A percentile compares a stretch with the other conserved stretches of the same genome.
Evolutionary conservation across 805 yeast genomes (phyloP).

Genomic region (Lipomyces kockii): DNA sequence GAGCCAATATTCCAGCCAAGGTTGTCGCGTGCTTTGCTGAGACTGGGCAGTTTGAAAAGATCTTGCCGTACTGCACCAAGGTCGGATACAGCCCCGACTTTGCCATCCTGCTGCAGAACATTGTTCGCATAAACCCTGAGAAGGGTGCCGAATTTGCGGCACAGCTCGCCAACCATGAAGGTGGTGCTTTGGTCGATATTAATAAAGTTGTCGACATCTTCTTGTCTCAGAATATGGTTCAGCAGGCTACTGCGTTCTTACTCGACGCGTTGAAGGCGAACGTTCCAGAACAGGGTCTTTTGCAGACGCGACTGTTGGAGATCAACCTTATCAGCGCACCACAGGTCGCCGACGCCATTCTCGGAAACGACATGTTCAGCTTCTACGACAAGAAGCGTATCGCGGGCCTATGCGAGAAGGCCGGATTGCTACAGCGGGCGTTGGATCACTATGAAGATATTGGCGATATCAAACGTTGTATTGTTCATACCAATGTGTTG

Average conservation of each 20-base stretch:
- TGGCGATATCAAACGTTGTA: constrained; percentile 92
- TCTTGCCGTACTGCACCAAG: constrained; percentile 89
- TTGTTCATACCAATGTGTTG: constrained; percentile 80
- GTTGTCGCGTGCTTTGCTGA: constrained; percentile 93
- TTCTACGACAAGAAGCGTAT: constrained; percentile 93
- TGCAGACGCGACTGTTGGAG: constrained; percentile 93
- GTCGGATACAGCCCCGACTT: constrained; percentile 89
- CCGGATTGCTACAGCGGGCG: constrained; percentile 95
- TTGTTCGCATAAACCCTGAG: constrained; percentile 93
- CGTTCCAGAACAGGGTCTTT: constrained; percentile 90
- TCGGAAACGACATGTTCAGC: constrained; percentile 93
- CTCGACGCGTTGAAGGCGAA: constrained; percentile 94
- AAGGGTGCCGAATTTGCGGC: constrained; percentile 97
- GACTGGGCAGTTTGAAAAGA: constrained; percentile 94
- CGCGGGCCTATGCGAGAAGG: constrained; percentile 91
- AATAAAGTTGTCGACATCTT: constrained; percentile 92
- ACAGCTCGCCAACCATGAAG: constrained; percentile 70
- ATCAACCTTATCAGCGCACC: constrained; percentile 95
- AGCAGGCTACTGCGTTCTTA: constrained; percentile 97
- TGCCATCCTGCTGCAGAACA: constrained; percentile 84
- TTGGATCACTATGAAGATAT: constrained; percentile 93
- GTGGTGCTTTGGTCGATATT: constrained; percentile 66
- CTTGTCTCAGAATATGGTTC: constrained; percentile 90
- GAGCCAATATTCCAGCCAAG: constrained; percentile 81
- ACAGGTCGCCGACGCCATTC: constrained; percentile 98